Base-by-base conservation (phyloP, 2,329 filamentous ascomycete genomes). In the Xylaria sp. region DNA sequence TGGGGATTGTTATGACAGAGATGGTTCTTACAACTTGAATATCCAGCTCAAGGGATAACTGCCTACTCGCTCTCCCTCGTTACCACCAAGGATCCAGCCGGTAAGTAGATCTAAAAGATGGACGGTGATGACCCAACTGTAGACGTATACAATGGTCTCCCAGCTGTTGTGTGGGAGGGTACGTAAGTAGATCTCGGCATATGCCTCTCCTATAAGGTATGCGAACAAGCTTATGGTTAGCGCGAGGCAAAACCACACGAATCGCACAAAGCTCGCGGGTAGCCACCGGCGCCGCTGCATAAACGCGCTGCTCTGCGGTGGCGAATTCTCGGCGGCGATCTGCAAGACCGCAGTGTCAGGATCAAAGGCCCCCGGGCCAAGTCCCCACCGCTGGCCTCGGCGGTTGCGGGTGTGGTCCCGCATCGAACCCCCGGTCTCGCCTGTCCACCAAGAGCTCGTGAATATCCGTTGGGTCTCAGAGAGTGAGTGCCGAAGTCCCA, bases 21-120 rank as follows among this genome's bases (percentile, higher is more conserved):
- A 38, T 29, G 44, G 15, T 33, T 55, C 86, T 79, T 75, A 90
- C 85, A 91, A 82, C 76, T 91, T 91, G 73, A 91, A 91, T 47
- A 90, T 86, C 86, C 88, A 91, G 70, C 87, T 89, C 64, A 91
- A 77, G n/a, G 89, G 89, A 73, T 91, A 91, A 75, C 87, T 90
- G 44, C 89, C 88, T 1, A 91, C 89, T 36, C 89, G 82, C 75
- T 91, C 87, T 54, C 89, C 89, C 71, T 90, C 87, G 59, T 85
- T 86, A 44, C 86, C 88, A 50, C 89, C 89, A 44, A 91, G 77
- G 54, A 91, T 89, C 87, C 87, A 91, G 1, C 87, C 89, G 0
- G 88, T 90, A 64, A 90, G 78, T 2, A 84, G 85, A 73, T 91
- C 89, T 7, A 91, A 80, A 27, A 90, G 77, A 67, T 90, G 86